Base-by-base conservation (phyloP, 495 filamentous ascomycete species). In the Penicillium canescens region DNA sequence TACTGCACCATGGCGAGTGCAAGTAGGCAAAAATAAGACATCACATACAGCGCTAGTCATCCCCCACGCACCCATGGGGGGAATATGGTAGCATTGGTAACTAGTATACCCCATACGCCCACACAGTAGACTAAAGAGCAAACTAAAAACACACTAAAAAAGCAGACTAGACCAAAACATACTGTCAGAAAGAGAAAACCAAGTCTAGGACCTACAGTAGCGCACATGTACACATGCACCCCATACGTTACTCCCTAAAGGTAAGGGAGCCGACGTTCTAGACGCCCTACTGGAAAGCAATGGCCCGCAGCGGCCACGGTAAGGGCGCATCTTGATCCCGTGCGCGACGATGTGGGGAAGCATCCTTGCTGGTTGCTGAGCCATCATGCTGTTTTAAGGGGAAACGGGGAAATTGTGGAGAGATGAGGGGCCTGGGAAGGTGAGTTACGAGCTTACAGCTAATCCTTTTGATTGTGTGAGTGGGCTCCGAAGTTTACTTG, bases 261-360 rank as follows among this genome's bases (percentile, higher is more conserved):
- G 8, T 13, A 21, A 47, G 20, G 2, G 11, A 42, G 40, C 11
- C 40, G 24, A n/a, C 7, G 45, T 47, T 47, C 45, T 38, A 47
- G 45, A 38, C 34, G 21, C 40, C 24, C 28, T 31, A 31, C 6
- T 7, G 28, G 8, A 10, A 31, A 9, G 28, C 6, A 31, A 31
- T 31, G 28, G 28, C 28, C 28, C 28, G 28, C 8, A 31, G 28
- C 28, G 8, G 28, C 28, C 28, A 31, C 28, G 28, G 45, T 8
- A 47, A 47, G 45, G 45, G 45, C 45, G 45, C 34, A 38, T 14
- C 20, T 3, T 18, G 13, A 38, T 47, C 34, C 34, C 45, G 45
- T 47, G 45, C 34, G 45, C 45, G 12, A 20, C 45, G 45, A 47
- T 47, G 45, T 47, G 45, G 45, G 44, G 45, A 18, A n/a, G 18